Conservation (phyloP, 768 basidiomycete genomes). For the Hericium rajendrae region DNA sequence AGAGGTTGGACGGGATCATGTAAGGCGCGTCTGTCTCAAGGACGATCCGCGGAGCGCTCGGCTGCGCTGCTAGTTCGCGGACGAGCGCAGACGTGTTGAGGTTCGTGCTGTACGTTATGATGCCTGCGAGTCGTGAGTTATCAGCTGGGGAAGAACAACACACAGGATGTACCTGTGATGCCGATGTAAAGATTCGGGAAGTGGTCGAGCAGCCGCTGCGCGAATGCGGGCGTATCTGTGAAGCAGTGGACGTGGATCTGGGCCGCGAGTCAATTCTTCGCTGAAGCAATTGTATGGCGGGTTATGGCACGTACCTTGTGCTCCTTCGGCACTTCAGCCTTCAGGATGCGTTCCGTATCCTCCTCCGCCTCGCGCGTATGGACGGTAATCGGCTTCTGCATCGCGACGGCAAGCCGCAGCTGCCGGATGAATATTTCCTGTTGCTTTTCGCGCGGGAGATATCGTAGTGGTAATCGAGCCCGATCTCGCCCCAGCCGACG, state of each 20-base stretch:
- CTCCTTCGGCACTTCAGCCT: conserved; percentile 61
- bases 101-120: conserved; percentile 74
- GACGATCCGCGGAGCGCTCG: conserved; percentile 28
- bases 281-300: neutral
- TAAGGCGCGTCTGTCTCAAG: conserved; percentile 85
- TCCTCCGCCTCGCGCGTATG: conserved; percentile 83
- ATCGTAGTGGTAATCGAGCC: conserved; percentile 80
- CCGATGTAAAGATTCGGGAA: conserved; percentile 82
- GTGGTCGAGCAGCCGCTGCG: conserved; percentile 55
- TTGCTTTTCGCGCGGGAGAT: conserved; percentile 66
- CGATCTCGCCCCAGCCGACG: conserved; percentile 86
- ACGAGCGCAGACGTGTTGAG: conserved; percentile 59
- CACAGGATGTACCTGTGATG: conserved; percentile 46
- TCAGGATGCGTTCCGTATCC: conserved; percentile 72
- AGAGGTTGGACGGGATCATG: conserved; percentile 76
- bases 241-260: conserved; percentile 87
- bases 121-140: conserved; percentile 33
- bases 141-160: neutral
- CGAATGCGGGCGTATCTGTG: conserved; percentile 73
- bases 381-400: conserved; percentile 74
- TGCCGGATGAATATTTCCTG: conserved; percentile 58
- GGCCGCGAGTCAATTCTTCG: neutral
- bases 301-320: conserved; percentile 38
- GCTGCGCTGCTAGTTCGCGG: conserved; percentile 26
- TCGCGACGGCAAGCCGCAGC: conserved; percentile 52